Evolutionary conservation across 495 filamentous ascomycete genomes (phyloP).

Genomic region (Podospora conica): DNA sequence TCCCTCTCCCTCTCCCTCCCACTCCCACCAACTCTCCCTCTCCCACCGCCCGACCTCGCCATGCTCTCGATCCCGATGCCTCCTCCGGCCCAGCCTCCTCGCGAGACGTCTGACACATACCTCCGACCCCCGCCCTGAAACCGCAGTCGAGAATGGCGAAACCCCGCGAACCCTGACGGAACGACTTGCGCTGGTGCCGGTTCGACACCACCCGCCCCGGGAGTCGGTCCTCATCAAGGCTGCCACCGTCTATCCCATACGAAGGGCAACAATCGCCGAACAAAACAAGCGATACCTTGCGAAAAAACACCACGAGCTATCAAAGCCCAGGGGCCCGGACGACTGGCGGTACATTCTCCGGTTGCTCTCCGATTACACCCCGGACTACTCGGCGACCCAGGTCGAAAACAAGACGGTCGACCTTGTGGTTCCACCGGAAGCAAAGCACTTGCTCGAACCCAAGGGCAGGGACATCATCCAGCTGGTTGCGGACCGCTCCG

Average conservation of each 20-base stretch:
- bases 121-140: background rate
- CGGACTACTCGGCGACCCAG: background rate
- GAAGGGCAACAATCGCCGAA: background rate
- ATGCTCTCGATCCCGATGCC: background rate
- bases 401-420: background rate
- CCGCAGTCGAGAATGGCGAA: background rate
- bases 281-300: slow-evolving; percentile 7
- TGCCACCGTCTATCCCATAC: slow-evolving; percentile 11
- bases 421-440: background rate
- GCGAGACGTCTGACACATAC: background rate
- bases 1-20: background rate
- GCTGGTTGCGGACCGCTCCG: background rate
- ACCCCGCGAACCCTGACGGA: slow-evolving; percentile 13
- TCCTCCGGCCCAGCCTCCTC: background rate
- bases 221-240: slow-evolving; percentile 24
- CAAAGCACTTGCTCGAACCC: background rate
- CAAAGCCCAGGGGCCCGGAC: background rate
- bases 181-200: slow-evolving; percentile 15
- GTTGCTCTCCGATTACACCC: slow-evolving; percentile 17
- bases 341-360: slow-evolving; percentile 28
- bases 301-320: too few relatives aligned
- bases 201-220: slow-evolving; percentile 13
- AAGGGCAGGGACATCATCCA: slow-evolving; percentile 12
- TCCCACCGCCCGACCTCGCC: background rate
- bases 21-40: background rate